Conservation (phyloP, 192 early-diverging fungal genomes). For the Cetraspora pellucida region DNA sequence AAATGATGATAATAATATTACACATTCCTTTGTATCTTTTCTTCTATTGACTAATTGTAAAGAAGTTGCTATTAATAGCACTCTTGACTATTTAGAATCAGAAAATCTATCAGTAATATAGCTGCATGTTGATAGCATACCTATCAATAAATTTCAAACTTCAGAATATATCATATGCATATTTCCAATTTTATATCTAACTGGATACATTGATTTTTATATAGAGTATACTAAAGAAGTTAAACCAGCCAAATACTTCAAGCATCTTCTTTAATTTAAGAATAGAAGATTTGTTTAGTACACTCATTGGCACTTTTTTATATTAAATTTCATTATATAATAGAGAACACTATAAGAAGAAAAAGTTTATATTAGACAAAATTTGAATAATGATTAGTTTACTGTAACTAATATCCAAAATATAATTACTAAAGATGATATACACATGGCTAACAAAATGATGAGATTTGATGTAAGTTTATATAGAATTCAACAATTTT, state of each 20-base stretch:
- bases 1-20: background rate
- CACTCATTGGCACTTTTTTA: background rate
- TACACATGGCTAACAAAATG: background rate
- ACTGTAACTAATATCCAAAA: background rate
- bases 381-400: background rate
- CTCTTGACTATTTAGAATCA: background rate
- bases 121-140: background rate
- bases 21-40: background rate
- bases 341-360: background rate
- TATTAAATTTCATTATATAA: background rate
- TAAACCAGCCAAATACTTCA: background rate
- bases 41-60: background rate
- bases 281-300: background rate
- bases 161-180: background rate
- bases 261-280: background rate
- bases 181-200: background rate
- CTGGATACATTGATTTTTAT: background rate
- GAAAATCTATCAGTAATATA: background rate
- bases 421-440: background rate
- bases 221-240: background rate
- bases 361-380: constrained; percentile 1
- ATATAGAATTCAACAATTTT: no score
- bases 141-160: constrained; percentile 4
- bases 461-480: background rate
- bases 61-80: background rate